Base-by-base conservation (phyloP, 2,329 filamentous ascomycete species). In the Apiospora sp. region DNA sequence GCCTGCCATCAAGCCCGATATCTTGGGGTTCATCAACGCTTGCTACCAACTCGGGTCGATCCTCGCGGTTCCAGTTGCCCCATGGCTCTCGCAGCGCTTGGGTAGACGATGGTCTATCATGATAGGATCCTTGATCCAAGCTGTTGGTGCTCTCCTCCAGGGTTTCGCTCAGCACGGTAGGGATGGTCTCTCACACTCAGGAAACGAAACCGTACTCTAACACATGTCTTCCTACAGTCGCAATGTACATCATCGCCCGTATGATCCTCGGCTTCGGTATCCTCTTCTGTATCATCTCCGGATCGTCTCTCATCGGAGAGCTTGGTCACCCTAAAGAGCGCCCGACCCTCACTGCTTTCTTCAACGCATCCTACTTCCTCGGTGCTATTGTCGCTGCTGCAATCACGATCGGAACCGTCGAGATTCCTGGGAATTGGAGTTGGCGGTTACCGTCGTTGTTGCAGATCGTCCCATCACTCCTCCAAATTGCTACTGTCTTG, bases 181-280 rank as follows among this genome's bases (percentile, higher is more conserved):
- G 82, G 74, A n/a, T 22, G 10, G 22, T 46, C 3, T n/a, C n/a
- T 67, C 27, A 14, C 51, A 71, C 43, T 19, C n/a, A 49, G 12
- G 24, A 27, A 48, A 67, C 37, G 2, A 8, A 22, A 7, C 30
- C 37, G 30, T 22, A 34, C 19, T 64, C 41, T 67, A 24, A 44
- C 3, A 41, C n/a, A 64, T 41, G 73, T 27, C n/a, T 27, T 27
- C n/a, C 14, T 12, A n/a, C 46, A 80, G 78, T 76, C 27, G 83
- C 72, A 74, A 91, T 91, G 88, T 92, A 90, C 78, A 86, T 91
- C 73, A 81, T 89, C 58, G 86, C 89, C 46, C 88, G 90, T 77
- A 86, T 90, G 76, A 82, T 91, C 34, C 84, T 91, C 41, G 90
- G 90, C 64, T 87, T 90, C 70, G 89, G 90, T 64, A 90, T 91